A percentile compares a stretch with the other conserved stretches of the same genome.
Conservation (phyloP, 257 asterid species). For the Mitragyna speciosa region DNA sequence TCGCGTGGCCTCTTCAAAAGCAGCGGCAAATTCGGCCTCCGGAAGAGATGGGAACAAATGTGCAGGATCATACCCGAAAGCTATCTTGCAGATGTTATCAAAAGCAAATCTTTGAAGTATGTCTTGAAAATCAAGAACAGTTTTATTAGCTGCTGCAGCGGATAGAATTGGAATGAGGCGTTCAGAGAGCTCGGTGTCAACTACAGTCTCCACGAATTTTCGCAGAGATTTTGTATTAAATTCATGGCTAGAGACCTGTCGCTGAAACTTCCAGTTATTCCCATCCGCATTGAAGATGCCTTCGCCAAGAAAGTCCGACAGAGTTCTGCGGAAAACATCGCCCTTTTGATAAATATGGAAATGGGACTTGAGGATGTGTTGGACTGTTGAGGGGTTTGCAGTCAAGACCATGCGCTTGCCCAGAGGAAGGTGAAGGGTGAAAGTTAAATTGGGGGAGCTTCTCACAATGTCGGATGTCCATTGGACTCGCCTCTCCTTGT, state of each 20-base stretch:
- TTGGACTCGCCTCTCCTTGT: constrained; percentile 42
- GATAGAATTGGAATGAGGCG: constrained; percentile 49
- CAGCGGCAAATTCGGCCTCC: constrained; percentile 39
- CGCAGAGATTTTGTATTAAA: constrained; percentile 56
- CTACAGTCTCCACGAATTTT: constrained; percentile 52
- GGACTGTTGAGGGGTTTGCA: constrained; percentile 59
- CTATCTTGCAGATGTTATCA: constrained; percentile 61
- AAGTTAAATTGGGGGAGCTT: constrained; percentile 45
- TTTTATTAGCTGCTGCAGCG: background rate
- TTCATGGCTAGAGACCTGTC: constrained; percentile 63
- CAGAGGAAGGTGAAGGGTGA: constrained; percentile 60
- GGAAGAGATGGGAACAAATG: constrained; percentile 49
- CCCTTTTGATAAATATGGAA: constrained; percentile 60
- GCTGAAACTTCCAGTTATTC: constrained; percentile 50
- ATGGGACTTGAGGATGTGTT: constrained; percentile 57
- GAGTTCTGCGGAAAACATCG: constrained; percentile 8
- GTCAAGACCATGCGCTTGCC: constrained; percentile 49
- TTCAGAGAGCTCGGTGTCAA: constrained; percentile 42
- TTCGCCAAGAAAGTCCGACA: constrained; percentile 56
- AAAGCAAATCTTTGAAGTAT: constrained; percentile 64
- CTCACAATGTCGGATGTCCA: constrained; percentile 49
- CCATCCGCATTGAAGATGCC: constrained; percentile 71
- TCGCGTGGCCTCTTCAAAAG: constrained; percentile 41
- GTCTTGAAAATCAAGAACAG: constrained; percentile 55
- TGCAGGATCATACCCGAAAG: constrained; percentile 65